Evolutionary conservation across 306 rosid species (phyloP).

Genomic region (Ziziphus jujuba): DNA sequence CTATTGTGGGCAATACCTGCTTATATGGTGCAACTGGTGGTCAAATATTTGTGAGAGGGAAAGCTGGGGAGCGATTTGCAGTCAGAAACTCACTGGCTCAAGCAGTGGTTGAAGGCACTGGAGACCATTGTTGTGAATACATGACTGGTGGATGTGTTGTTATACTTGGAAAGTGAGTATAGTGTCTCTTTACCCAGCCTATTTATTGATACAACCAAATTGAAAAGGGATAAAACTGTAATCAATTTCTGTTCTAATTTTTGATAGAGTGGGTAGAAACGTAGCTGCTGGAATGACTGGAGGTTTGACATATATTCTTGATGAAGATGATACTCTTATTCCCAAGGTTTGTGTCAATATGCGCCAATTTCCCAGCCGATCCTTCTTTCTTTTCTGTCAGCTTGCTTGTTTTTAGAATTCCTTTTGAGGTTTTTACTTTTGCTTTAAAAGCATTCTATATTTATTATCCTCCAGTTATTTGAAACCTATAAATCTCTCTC

Average conservation of each 20-base stretch:
- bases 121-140: slow-evolving; percentile 96
- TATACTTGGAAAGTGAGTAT: slow-evolving; percentile 89
- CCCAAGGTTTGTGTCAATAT: slow-evolving; percentile 68
- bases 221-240: slow-evolving; percentile 14
- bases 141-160: slow-evolving; percentile 99
- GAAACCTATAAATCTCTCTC: too few species aligned
- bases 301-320: slow-evolving; percentile 94
- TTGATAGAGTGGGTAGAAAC: slow-evolving; percentile 95
- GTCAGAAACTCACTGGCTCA: slow-evolving; percentile 97
- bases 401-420: neutral
- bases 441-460: too few species aligned
- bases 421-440: neutral
- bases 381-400: neutral
- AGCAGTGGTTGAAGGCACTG: slow-evolving; percentile 98
- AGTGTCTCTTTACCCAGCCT: slow-evolving; percentile 29
- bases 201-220: neutral
- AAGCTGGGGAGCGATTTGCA: slow-evolving; percentile 97
- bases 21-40: slow-evolving; percentile 99
- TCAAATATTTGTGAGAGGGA: slow-evolving; percentile 89
- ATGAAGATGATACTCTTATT: slow-evolving; percentile 77
- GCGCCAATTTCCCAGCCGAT: neutral
- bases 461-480: too few species aligned
- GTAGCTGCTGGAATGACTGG: slow-evolving; percentile 99
- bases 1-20: slow-evolving; percentile 97
- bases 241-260: slow-evolving; percentile 29